Conservation (phyloP, 306 rosid genomes). For the Luffa aegyptiaca region DNA sequence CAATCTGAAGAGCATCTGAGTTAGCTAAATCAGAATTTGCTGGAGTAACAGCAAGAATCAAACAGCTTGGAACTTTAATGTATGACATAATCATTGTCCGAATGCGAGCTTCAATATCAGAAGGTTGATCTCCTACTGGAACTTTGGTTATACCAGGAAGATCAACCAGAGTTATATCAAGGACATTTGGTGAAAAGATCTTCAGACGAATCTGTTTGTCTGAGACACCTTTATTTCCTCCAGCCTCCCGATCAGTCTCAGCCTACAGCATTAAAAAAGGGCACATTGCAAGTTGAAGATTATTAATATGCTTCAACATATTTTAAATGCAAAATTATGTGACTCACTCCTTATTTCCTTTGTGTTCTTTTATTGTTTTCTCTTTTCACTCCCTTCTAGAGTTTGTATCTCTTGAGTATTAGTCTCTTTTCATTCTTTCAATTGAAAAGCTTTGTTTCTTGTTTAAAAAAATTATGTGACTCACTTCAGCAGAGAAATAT, state of each 20-base stretch:
- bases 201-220: conserved; percentile 97
- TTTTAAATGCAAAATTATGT: background rate
- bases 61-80: conserved; percentile 76
- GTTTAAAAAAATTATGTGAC: background rate
- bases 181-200: conserved; percentile 94
- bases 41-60: conserved; percentile 91
- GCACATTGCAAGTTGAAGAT: background rate
- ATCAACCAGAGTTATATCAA: conserved; percentile 95
- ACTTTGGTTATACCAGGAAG: conserved; percentile 96
- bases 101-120: conserved; percentile 92
- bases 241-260: conserved; percentile 96
- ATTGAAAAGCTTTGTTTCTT: too few species aligned
- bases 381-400: too few species aligned
- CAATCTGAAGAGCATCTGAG: conserved; percentile 99
- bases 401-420: too few species aligned
- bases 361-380: too few species aligned
- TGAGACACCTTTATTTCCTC: conserved; percentile 94
- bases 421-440: too few species aligned
- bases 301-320: background rate
- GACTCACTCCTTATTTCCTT: background rate
- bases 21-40: conserved; percentile 98
- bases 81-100: conserved; percentile 97
- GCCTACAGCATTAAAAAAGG: conserved; percentile 32
- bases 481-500: background rate
- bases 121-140: conserved; percentile 98